Percentiles rank a stretch among this genome's conserved stretches.
These are phyloP conservation scores for Phlegmacium glaucopus DNA, from an alignment of 768 basidiomycete genomes.

Conservation along the genomic window DNA sequence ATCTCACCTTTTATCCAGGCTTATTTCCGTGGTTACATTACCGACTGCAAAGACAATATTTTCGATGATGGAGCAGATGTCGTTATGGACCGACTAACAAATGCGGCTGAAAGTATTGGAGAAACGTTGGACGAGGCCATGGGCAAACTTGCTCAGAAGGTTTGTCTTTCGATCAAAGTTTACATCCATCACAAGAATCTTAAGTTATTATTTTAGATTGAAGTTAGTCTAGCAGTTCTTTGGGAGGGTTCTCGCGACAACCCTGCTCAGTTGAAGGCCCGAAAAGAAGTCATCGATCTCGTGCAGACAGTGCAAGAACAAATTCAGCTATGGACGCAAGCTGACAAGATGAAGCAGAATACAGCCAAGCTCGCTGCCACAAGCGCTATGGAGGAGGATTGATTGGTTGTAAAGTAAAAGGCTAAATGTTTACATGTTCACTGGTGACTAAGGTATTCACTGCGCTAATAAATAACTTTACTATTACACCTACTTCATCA, in stretches of 20 bases:
- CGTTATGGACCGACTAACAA: constrained; percentile 42
- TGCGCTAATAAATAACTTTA: no score
- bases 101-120: constrained; percentile 48
- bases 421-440: background rate
- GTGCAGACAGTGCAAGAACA: constrained; percentile 40
- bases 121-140: constrained; percentile 44
- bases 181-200: background rate
- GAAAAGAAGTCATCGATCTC: constrained; percentile 35
- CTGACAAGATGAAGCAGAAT: constrained; percentile 29
- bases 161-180: constrained; percentile 16
- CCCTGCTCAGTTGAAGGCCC: constrained; percentile 39
- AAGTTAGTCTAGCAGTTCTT: constrained; percentile 52
- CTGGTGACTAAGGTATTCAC: background rate
- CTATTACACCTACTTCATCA: no score
- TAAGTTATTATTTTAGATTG: constrained; percentile 8
- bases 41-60: constrained; percentile 41
- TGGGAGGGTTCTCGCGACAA: constrained; percentile 55
- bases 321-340: constrained; percentile 40
- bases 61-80: constrained; percentile 52
- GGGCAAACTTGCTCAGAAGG: constrained; percentile 53
- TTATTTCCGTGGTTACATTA: constrained; percentile 45
- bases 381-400: constrained; percentile 14
- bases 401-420: constrained; percentile 1
- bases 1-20: constrained; percentile 26
- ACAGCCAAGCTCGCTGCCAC: constrained; percentile 7